Conservation (phyloP, 1,139 yeast species). For the Candida glucosophila region DNA sequence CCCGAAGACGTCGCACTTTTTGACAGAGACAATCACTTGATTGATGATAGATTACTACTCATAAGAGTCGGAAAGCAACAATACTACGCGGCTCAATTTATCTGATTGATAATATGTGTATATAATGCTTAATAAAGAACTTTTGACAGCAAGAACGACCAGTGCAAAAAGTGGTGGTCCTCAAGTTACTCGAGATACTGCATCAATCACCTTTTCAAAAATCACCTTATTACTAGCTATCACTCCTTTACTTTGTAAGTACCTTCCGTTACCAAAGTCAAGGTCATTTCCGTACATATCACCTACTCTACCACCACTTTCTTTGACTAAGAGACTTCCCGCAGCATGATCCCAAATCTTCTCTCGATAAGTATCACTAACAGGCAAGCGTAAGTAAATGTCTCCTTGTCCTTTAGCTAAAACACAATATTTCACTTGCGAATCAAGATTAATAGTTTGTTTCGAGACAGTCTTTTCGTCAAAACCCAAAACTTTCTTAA, state of each 20-base stretch:
- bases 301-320: constrained; percentile 87
- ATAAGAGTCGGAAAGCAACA: constrained; percentile 70
- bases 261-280: constrained; percentile 84
- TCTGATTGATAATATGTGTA: too few species aligned
- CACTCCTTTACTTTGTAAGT: constrained; percentile 77
- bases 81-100: constrained; percentile 46
- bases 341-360: constrained; percentile 99
- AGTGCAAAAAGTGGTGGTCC: background rate
- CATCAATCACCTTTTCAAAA: constrained; percentile 54
- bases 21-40: constrained; percentile 36
- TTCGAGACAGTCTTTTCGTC: constrained; percentile 31
- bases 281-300: constrained; percentile 70
- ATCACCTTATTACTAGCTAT: constrained; percentile 68
- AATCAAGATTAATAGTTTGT: constrained; percentile 68
- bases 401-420: constrained; percentile 90
- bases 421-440: constrained; percentile 93
- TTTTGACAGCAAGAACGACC: too few species aligned
- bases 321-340: constrained; percentile 76
- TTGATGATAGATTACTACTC: constrained; percentile 55
- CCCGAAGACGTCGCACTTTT: constrained; percentile 42
- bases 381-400: constrained; percentile 81
- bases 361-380: constrained; percentile 67
- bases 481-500: constrained; percentile 54
- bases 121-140: too few species aligned
- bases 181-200: constrained; percentile 58